Evolutionary conservation across 1,284 basidiomycete genomes (phyloP).

Genomic region (Boletus smithii): DNA sequence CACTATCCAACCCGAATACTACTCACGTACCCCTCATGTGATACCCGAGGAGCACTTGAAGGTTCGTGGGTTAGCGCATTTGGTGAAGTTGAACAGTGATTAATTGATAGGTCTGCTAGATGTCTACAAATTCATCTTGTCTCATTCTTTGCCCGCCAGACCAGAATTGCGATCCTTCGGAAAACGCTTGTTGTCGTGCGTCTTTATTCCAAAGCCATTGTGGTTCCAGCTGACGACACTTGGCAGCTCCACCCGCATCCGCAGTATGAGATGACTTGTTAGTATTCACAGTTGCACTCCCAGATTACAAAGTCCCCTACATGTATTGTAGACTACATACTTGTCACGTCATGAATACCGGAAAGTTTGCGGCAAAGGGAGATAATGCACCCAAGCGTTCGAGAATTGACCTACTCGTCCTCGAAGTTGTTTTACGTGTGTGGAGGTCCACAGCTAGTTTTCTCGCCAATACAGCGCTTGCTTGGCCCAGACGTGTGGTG

Average conservation of each 20-base stretch:
- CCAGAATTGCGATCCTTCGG: slow-evolving; percentile 60
- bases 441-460: slow-evolving; percentile 58
- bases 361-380: slow-evolving; percentile 69
- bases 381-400: slow-evolving; percentile 60
- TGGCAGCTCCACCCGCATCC: slow-evolving; percentile 45
- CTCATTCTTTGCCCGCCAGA: slow-evolving; percentile 58
- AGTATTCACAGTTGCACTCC: not conserved
- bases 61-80: slow-evolving; percentile 27
- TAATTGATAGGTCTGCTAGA: slow-evolving; percentile 25
- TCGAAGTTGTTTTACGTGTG: slow-evolving; percentile 43
- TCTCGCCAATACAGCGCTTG: slow-evolving; percentile 59
- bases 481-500: slow-evolving; percentile 51
- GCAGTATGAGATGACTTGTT: slow-evolving; percentile 37
- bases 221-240: slow-evolving; percentile 5
- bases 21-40: slow-evolving; percentile 26
- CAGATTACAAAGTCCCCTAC: not conserved
- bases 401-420: slow-evolving; percentile 50
- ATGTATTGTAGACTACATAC: slow-evolving; percentile 7
- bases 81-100: not conserved
- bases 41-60: slow-evolving; percentile 45
- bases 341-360: slow-evolving; percentile 51
- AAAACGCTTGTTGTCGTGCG: slow-evolving; percentile 80
- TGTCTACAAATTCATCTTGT: slow-evolving; percentile 44
- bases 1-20: slow-evolving; percentile 85
- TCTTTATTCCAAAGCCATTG: slow-evolving; percentile 15